Base-by-base conservation (phyloP, 1,139 yeast species). In the Meyerozyma smithsonii region DNA sequence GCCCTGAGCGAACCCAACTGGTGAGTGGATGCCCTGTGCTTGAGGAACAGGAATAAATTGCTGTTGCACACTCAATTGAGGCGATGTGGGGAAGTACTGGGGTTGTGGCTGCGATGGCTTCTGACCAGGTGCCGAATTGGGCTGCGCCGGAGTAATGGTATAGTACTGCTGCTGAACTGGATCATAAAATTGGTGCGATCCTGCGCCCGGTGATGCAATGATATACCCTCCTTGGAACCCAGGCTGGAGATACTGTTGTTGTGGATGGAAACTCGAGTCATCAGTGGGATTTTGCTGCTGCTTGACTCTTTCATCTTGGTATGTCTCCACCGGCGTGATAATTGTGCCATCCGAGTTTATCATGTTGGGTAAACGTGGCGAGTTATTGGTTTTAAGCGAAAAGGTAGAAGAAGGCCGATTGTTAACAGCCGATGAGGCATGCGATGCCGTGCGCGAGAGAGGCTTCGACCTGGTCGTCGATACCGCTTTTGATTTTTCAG, bases 331-430 rank as follows among this genome's bases (percentile, higher is more conserved):
- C 0, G 76, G 74, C 1, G 76, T 67, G 23, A 69, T 66, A 8
- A 69, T 64, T 2, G 77, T 71, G 2, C 76, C 76, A 46, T 71
- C 77, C 48, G 75, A 69, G 44, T 71, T 71, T 37, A 71, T 69
- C 66, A 70, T 63, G 46, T 69, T 71, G 28, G 67, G 52, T 38
- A 69, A 55, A 42, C 66, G 59, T 8, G 66, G 66, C 12, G 74
- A 69, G 14, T 66, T 64, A 39, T 58, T 60, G 39, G 58, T 61
- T 43, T 53, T 57, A 34, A 58, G 61, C 3, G 72, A 64, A 45
- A 64, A 66, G 1, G 73, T 66, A 7, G 71, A 64, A 2, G 72
- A 63, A 39, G 66, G 53, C 26, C 73, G 48, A 32, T 57, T 58
- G 38, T 55, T 56, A n/a, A 50, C 41, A 8, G 52, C 44, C 4